Evolutionary conservation across 2,329 filamentous ascomycete species (phyloP).

Genomic region (Aspergillus ibericus): DNA sequence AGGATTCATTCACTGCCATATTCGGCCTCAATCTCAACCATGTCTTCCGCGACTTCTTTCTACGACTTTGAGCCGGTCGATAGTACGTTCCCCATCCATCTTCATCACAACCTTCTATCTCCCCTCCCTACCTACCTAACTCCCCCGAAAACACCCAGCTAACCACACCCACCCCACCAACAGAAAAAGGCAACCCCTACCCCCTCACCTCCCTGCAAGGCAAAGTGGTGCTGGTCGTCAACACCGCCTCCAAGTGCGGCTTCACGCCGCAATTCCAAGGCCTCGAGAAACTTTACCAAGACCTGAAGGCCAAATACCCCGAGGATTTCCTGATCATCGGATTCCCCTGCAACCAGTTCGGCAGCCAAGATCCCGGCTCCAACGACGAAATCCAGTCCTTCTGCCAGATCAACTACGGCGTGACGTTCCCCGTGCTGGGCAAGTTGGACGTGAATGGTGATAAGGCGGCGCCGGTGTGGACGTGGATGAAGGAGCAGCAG

Average conservation of each 20-base stretch:
- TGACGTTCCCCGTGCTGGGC: slow-evolving; percentile 84
- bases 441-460: slow-evolving; percentile 95
- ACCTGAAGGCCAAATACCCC: slow-evolving; percentile 65
- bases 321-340: slow-evolving; percentile 85
- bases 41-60: slow-evolving; percentile 60
- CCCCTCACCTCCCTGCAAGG: slow-evolving; percentile 71
- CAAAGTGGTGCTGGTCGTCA: slow-evolving; percentile 95
- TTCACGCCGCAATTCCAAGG: slow-evolving; percentile 95
- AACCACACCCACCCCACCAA: slow-evolving; percentile 12
- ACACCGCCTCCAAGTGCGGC: slow-evolving; percentile 97
- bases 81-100: slow-evolving; percentile 44
- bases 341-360: slow-evolving; percentile 99
- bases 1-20: background rate
- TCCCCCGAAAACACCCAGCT: no score
- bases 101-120: background rate
- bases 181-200: slow-evolving; percentile 73
- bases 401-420: slow-evolving; percentile 93
- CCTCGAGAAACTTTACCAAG: slow-evolving; percentile 87
- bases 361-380: slow-evolving; percentile 79
- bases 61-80: slow-evolving; percentile 61
- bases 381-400: slow-evolving; percentile 79
- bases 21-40: slow-evolving; percentile 31
- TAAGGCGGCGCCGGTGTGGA: slow-evolving; percentile 73
- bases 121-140: background rate
- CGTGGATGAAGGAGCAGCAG: slow-evolving; percentile 71